Conservation (phyloP, 495 filamentous ascomycete genomes). For the Penicillium pancosmium region DNA sequence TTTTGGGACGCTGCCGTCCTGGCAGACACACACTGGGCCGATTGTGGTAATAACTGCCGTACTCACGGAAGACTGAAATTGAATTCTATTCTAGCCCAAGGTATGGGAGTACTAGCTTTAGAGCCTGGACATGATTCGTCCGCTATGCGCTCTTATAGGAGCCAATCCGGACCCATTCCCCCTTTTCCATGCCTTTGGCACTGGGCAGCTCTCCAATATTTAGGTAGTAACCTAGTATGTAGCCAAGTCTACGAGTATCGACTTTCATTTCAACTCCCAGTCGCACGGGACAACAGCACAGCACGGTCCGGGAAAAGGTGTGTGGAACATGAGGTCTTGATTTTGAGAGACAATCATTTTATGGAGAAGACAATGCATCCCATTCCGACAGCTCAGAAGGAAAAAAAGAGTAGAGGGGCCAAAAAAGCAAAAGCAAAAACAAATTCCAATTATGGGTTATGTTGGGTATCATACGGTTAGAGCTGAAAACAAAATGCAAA, state of each 20-base stretch:
- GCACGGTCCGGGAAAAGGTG: background rate
- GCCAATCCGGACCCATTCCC: background rate
- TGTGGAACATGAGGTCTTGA: slow-evolving; percentile 2
- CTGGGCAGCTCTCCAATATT: background rate
- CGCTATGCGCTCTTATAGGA: slow-evolving; percentile 7
- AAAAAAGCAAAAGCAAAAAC: background rate
- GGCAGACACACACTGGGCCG: no score
- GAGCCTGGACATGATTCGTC: slow-evolving; percentile 18
- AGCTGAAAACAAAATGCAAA: slow-evolving; percentile 9
- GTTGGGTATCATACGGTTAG: slow-evolving; percentile 13
- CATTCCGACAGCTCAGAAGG: background rate
- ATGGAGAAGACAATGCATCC: background rate
- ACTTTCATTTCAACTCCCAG: slow-evolving; percentile 4
- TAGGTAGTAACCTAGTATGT: background rate
- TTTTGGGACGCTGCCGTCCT: no score
- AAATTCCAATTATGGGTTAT: slow-evolving; percentile 14
- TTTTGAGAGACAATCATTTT: background rate
- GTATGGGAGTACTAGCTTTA: background rate
- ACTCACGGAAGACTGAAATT: background rate
- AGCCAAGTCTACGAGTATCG: background rate
- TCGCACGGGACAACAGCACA: background rate
- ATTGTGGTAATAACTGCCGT: no score
- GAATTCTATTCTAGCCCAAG: background rate
- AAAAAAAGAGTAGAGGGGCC: background rate
- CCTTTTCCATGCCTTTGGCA: background rate